These are phyloP conservation scores for Chenopodium album DNA, from an alignment of 148 eudicot species.

Conservation along the genomic window DNA sequence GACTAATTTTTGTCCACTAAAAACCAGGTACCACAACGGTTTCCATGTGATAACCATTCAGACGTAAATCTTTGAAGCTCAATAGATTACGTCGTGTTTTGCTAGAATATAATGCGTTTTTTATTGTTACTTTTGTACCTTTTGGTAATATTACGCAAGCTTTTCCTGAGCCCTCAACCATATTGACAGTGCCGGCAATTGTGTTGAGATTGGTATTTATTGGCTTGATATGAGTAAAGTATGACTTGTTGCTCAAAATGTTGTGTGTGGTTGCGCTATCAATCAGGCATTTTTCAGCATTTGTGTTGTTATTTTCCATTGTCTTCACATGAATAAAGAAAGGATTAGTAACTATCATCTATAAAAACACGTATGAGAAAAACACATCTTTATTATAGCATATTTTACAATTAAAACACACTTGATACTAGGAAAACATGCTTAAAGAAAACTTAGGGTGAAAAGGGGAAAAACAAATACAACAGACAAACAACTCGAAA, in stretches of 20 bases:
- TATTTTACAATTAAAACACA: too few relatives aligned
- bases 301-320: too few relatives aligned
- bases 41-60: constrained; percentile 11
- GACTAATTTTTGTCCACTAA: too few relatives aligned
- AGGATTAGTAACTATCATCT: neutral
- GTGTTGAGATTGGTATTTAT: neutral
- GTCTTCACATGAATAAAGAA: neutral
- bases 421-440: too few relatives aligned
- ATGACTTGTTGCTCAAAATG: too few relatives aligned
- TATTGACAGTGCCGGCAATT: neutral
- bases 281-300: neutral
- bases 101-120: neutral
- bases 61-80: too few relatives aligned
- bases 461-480: too few relatives aligned
- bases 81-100: neutral
- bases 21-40: neutral
- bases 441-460: neutral
- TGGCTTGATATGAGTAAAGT: neutral
- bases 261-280: neutral
- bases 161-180: neutral
- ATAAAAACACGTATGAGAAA: too few relatives aligned
- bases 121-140: neutral
- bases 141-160: neutral
- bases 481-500: neutral
- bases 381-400: too few relatives aligned